Evolutionary conservation across 164 flowering plant species (phyloP).

Genomic region (Vitis labrusca): DNA sequence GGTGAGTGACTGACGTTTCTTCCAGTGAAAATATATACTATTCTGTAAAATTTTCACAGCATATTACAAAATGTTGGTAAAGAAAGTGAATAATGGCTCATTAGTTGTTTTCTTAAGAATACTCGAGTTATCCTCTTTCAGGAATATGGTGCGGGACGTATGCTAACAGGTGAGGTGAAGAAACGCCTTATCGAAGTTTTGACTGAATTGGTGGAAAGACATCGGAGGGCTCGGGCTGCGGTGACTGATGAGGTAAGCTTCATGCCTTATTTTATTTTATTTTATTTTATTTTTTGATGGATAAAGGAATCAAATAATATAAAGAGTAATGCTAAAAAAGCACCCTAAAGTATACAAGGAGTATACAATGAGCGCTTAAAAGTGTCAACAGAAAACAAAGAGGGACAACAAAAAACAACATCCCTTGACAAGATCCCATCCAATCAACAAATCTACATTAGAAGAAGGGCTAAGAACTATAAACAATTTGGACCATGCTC

Average conservation of each 20-base stretch:
- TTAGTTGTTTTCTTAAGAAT: not conserved
- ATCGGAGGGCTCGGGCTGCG: constrained; percentile 79
- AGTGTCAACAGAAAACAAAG: too few relatives aligned
- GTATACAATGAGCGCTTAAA: too few relatives aligned
- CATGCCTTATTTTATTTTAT: not conserved
- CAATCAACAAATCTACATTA: too few relatives aligned
- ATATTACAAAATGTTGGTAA: not conserved
- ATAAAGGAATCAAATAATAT: too few relatives aligned
- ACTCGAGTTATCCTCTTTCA: constrained; percentile 18
- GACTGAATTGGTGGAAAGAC: constrained; percentile 84
- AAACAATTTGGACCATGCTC: too few relatives aligned
- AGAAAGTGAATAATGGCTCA: not conserved
- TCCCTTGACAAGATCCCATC: too few relatives aligned
- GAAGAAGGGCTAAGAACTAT: too few relatives aligned
- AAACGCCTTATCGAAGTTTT: constrained; percentile 60
- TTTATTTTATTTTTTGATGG: too few relatives aligned
- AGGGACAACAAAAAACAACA: too few relatives aligned
- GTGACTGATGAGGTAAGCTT: constrained; percentile 78
- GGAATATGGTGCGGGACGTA: constrained; percentile 87
- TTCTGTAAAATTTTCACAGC: not conserved
- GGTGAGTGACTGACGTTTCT: constrained; percentile 34
- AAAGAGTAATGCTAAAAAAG: too few relatives aligned
- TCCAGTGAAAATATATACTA: not conserved
- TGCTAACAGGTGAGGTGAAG: constrained; percentile 95
- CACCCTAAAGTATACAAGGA: too few relatives aligned